Evolutionary conservation across 2,329 filamentous ascomycete species (phyloP), one percentile per base, ranked within the genome.

Genomic region (Coniochaeta prunicola): DNA sequence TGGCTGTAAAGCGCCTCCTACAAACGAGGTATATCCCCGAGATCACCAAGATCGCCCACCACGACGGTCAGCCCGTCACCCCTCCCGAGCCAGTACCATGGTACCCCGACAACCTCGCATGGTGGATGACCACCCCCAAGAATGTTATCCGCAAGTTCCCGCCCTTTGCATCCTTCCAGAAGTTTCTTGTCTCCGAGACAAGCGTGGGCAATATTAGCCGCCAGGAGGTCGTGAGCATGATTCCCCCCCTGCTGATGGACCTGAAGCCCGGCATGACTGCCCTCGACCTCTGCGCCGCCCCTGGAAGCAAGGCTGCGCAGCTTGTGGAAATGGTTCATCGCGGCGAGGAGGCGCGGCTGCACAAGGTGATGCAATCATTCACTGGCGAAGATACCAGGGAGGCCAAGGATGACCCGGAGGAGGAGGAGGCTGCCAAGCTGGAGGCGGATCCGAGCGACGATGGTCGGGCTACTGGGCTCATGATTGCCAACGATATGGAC

Each of bases 221-320:
- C 68, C 94, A 99, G 75, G 94, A 99, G 77, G 89, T 96, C 50
- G 94, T 99, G 69, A 96, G 91, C 78, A 99, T 99, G 94, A 97
- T 99, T 63, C 94, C 94, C 28, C 94, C 94, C 28, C 82, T 97
- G 66, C 80, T 97, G 67, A 89, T 99, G 80, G 92, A 97, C 68
- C 81, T 97, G 56, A 85, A 86, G 66, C 92, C 94, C 4, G 91
- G 92, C 57, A 96, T 97, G 88, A 89, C 88, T 1, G 92, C 97
- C 10, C 77, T 99, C 66, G 94, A 99, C 73, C 87, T 99, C 78
- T 99, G 94, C 75, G 94, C 94, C 60, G 94, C 94, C 0, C 94
- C 94, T 1, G 94, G 94, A 61, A 97, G 93, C 79, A 99, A 99
- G 80, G 92, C 94, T 13, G 91, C 92, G 3, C 94, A 99, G 77